Evolutionary conservation across 768 basidiomycete species (phyloP).

Genomic region (Megacollybia marginata): DNA sequence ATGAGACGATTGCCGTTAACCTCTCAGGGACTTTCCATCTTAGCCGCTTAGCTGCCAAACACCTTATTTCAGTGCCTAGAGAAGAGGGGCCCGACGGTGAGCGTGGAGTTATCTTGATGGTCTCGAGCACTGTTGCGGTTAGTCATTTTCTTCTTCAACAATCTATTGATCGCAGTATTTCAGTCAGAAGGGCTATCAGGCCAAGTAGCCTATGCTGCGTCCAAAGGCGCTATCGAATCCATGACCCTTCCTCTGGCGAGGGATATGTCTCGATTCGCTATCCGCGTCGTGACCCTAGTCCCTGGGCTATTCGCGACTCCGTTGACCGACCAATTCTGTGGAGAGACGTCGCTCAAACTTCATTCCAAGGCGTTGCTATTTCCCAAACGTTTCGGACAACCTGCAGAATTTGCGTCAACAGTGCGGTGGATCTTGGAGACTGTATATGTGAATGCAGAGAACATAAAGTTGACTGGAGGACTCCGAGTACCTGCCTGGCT

Average conservation of each 20-base stretch:
- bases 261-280: constrained; percentile 44
- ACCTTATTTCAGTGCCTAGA: constrained; percentile 38
- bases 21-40: constrained; percentile 55
- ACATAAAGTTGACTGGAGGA: constrained; percentile 22
- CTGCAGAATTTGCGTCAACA: constrained; percentile 44
- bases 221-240: constrained; percentile 48
- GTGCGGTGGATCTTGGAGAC: constrained; percentile 43
- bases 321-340: constrained; percentile 31
- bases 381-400: constrained; percentile 39
- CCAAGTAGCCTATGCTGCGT: constrained; percentile 48
- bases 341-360: constrained; percentile 28
- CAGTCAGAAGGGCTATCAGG: constrained; percentile 54
- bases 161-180: neutral
- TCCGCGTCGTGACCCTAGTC: constrained; percentile 50
- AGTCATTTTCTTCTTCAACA: constrained; percentile 9
- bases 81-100: constrained; percentile 45
- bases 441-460: constrained; percentile 50
- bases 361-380: constrained; percentile 34
- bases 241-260: constrained; percentile 58
- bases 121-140: constrained; percentile 49
- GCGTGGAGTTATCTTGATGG: constrained; percentile 50
- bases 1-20: constrained; percentile 45
- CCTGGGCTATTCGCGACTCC: constrained; percentile 46
- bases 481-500: constrained; percentile 11
- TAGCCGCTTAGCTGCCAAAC: constrained; percentile 42